phyloP scores from a whole-genome alignment of 495 filamentous ascomycete species.

The Melanomma pulvis-pyrius region DNA sequence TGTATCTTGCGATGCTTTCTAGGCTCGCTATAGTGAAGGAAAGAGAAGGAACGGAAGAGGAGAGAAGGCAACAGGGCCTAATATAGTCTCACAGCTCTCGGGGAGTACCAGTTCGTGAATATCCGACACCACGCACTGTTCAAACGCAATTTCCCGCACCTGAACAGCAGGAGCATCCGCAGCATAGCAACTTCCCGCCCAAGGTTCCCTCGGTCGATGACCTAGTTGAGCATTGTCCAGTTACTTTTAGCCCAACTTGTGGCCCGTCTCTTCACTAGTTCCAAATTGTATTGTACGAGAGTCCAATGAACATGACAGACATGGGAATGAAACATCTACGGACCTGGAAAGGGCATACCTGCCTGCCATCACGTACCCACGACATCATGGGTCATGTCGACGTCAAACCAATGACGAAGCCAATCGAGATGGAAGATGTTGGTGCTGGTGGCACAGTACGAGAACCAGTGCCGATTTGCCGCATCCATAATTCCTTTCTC shows the following conservation, averaged over 20 bases:
- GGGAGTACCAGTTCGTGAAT: conserved; percentile 4
- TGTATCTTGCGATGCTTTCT: conserved; percentile 11
- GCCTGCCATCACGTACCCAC: conserved; percentile 5
- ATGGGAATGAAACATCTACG: conserved; percentile 8
- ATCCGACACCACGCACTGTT: conserved; percentile 5
- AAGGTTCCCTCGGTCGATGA: background rate
- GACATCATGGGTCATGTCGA: background rate
- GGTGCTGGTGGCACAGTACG: too few relatives aligned
- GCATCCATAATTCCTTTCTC: too few relatives aligned
- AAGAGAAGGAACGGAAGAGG: conserved; percentile 11
- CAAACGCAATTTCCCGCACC: conserved; percentile 4
- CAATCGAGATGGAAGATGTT: too few relatives aligned
- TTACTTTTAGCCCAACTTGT: conserved; percentile 9
- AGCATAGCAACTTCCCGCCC: conserved; percentile 8
- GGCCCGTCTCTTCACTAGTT: conserved; percentile 2
- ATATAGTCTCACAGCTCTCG: conserved; percentile 6
- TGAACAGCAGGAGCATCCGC: conserved; percentile 1
- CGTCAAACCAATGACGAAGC: conserved; percentile 16
- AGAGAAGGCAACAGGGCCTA: conserved; percentile 10
- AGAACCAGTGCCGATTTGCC: too few relatives aligned
- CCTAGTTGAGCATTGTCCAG: conserved; percentile 7
- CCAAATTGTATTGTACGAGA: conserved; percentile 7
- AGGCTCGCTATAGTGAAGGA: conserved; percentile 11
- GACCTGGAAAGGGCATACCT: conserved; percentile 6
- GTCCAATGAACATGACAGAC: conserved; percentile 3